Evolutionary conservation across 257 asterid genomes (phyloP).

Genomic region (Lantana camara): DNA sequence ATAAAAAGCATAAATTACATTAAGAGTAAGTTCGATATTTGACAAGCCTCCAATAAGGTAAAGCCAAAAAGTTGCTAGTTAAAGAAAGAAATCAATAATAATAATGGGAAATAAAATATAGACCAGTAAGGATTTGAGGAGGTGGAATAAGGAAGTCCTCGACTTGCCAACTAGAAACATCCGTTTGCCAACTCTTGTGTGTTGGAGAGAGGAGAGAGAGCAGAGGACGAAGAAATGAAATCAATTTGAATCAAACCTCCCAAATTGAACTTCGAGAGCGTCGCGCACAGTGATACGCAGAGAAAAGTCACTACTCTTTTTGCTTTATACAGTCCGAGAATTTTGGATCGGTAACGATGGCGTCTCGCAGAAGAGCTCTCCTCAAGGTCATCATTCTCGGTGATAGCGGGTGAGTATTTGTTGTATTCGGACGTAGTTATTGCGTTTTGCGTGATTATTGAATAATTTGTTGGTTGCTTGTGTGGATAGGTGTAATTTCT

Average conservation of each 20-base stretch:
- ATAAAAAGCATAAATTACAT: background rate
- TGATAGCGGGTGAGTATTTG: slow-evolving; percentile 80
- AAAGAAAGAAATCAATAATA: background rate
- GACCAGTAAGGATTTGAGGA: too few species aligned
- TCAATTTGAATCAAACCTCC: slow-evolving; percentile 17
- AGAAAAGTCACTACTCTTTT: slow-evolving; percentile 1
- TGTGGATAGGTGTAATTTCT: background rate
- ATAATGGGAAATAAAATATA: background rate
- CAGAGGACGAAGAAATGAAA: background rate
- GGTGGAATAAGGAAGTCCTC: background rate
- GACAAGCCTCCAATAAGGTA: background rate
- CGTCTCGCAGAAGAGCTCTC: slow-evolving; percentile 94
- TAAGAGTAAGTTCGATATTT: too few species aligned
- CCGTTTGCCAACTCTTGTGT: slow-evolving; percentile 27
- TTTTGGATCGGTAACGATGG: slow-evolving; percentile 57
- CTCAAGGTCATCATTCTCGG: slow-evolving; percentile 99
- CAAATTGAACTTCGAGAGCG: slow-evolving; percentile 26
- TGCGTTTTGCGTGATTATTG: background rate
- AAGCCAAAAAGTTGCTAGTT: background rate
- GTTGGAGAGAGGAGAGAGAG: slow-evolving; percentile 8
- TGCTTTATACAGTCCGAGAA: slow-evolving; percentile 15
- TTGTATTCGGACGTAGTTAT: background rate
- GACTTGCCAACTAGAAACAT: slow-evolving; percentile 33
- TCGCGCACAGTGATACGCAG: slow-evolving; percentile 9
- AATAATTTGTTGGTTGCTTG: background rate